These are phyloP conservation scores for Kalmanozyma brasiliensis DNA, from an alignment of 1,284 basidiomycete genomes.

Conservation along the genomic window DNA sequence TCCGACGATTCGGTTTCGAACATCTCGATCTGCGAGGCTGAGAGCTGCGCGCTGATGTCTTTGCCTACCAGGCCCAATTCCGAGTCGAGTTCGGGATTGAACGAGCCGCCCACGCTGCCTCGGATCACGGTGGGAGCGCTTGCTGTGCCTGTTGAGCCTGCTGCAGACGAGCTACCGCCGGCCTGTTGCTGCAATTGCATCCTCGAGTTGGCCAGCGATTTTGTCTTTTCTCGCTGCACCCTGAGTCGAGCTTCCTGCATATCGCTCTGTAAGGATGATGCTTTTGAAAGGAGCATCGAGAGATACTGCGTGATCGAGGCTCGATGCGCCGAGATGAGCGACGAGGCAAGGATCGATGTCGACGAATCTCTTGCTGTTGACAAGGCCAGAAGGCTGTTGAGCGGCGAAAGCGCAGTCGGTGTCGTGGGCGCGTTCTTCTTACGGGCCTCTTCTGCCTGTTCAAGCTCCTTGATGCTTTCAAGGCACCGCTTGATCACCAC, in stretches of 20 bases:
- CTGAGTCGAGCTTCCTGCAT: conserved; percentile 76
- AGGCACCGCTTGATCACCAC: conserved; percentile 83
- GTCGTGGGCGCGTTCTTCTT: conserved; percentile 51
- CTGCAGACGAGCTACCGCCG: conserved; percentile 2
- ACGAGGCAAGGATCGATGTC: conserved; percentile 45
- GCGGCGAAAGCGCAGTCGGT: conserved; percentile 21
- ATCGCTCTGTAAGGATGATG: conserved; percentile 80
- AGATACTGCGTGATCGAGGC: conserved; percentile 86
- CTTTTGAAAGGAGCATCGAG: conserved; percentile 79
- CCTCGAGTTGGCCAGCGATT: conserved; percentile 40
- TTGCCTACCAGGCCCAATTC: conserved; percentile 36
- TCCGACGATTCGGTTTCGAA: conserved; percentile 89
- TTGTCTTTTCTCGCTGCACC: conserved; percentile 51
- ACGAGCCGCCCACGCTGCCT: conserved; percentile 49
- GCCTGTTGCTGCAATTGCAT: conserved; percentile 17
- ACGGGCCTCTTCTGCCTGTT: conserved; percentile 77
- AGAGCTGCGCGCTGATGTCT: conserved; percentile 52
- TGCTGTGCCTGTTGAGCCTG: conserved; percentile 4
- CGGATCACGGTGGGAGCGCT: conserved; percentile 33
- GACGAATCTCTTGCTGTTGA: conserved; percentile 47
- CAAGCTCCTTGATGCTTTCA: conserved; percentile 84
- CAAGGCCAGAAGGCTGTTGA: conserved; percentile 33
- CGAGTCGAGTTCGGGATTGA: conserved; percentile 33
- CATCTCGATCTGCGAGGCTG: conserved; percentile 82
- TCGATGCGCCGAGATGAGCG: conserved; percentile 79